These are phyloP conservation scores for Spathaspora sp. DNA, from an alignment of 1,139 yeast genomes.

Conservation along the genomic window DNA sequence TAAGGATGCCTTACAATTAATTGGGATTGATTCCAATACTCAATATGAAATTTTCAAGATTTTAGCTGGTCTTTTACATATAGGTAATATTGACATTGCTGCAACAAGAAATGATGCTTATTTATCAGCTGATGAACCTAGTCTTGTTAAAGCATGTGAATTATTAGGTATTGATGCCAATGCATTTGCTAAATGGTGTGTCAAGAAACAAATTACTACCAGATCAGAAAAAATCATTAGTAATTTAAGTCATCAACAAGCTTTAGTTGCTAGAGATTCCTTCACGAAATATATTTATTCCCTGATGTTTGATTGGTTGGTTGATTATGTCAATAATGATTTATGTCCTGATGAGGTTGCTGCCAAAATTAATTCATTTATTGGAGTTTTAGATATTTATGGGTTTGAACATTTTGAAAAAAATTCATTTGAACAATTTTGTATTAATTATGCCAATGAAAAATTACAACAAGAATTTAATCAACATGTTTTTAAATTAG, in stretches of 20 bases:
- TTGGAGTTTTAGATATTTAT: conserved; percentile 96
- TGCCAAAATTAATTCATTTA: conserved; percentile 63
- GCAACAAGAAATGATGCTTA: conserved; percentile 86
- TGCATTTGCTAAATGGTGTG: conserved; percentile 85
- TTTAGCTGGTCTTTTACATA: conserved; percentile 85
- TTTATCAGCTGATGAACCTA: conserved; percentile 83
- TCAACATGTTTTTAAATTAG: conserved; percentile 95
- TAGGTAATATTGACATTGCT: conserved; percentile 89
- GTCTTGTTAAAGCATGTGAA: conserved; percentile 78
- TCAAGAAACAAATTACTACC: conserved; percentile 90
- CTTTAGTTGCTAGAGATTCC: conserved; percentile 91
- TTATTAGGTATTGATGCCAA: conserved; percentile 77
- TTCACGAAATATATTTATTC: conserved; percentile 93
- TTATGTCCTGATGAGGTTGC: conserved; percentile 74
- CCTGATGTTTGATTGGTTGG: conserved; percentile 94
- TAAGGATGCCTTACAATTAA: conserved; percentile 69
- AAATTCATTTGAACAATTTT: conserved; percentile 95
- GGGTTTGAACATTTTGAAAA: conserved; percentile 96
- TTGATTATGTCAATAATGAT: conserved; percentile 75
- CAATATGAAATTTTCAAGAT: conserved; percentile 75
- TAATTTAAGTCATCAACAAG: conserved; percentile 80
- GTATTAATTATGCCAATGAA: conserved; percentile 97
- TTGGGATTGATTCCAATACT: conserved; percentile 63
- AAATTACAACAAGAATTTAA: conserved; percentile 96
- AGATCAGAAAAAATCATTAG: conserved; percentile 89